Evolutionary conservation across 2,329 filamentous ascomycete species (phyloP).

Genomic region (Magnaporthiopsis incrustans): DNA sequence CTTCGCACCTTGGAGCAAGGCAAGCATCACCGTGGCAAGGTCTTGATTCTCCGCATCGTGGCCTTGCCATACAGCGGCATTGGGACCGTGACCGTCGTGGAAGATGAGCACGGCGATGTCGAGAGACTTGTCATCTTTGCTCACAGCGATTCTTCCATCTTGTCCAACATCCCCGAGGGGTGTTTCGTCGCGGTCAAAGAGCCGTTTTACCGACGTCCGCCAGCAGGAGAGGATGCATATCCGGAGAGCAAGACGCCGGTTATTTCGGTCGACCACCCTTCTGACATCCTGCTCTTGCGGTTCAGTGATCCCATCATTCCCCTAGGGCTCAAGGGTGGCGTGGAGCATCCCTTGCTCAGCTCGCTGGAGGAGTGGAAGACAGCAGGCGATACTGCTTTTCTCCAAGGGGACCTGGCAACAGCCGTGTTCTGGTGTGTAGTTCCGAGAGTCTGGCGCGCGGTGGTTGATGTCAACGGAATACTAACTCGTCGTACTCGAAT

Average conservation of each 20-base stretch:
- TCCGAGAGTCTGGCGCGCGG: too few species aligned
- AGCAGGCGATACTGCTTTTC: slow-evolving; percentile 17
- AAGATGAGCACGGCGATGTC: slow-evolving; percentile 26
- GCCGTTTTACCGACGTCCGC: slow-evolving; percentile 24
- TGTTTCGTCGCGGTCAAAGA: slow-evolving; percentile 27
- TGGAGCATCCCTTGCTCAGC: slow-evolving; percentile 4
- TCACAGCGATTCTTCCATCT: slow-evolving; percentile 20
- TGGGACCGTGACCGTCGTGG: slow-evolving; percentile 25
- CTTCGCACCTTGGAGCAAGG: slow-evolving; percentile 23
- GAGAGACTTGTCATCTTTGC: slow-evolving; percentile 31
- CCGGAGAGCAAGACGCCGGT: slow-evolving; percentile 20
- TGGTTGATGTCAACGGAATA: background rate
- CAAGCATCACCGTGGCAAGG: slow-evolving; percentile 25
- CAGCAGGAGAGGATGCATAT: slow-evolving; percentile 12
- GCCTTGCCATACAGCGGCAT: slow-evolving; percentile 24
- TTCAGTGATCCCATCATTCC: slow-evolving; percentile 24
- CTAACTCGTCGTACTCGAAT: background rate
- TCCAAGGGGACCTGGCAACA: slow-evolving; percentile 23
- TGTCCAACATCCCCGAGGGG: slow-evolving; percentile 23
- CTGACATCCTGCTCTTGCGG: slow-evolving; percentile 22
- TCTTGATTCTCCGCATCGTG: slow-evolving; percentile 22
- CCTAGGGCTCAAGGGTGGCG: background rate
- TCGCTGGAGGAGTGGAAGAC: slow-evolving; percentile 7
- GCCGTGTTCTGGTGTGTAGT: slow-evolving; percentile 23
- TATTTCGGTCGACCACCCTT: slow-evolving; percentile 28